Base-by-base conservation (phyloP, 495 filamentous ascomycete species). In the Xylaria scruposa region DNA sequence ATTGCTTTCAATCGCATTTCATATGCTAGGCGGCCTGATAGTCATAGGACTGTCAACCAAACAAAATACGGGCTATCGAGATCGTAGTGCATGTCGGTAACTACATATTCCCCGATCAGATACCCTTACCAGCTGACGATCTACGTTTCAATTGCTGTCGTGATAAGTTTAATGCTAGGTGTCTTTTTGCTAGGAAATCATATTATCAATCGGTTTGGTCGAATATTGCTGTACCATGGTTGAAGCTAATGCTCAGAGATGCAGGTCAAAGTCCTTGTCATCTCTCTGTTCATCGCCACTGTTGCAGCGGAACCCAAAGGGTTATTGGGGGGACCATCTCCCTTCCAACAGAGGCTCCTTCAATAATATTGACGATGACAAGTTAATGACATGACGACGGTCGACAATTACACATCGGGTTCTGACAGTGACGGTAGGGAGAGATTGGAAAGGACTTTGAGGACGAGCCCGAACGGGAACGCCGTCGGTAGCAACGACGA, bases 381-480 rank as follows among this genome's bases (percentile, higher is more conserved):
- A 40, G 36, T 61, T 36, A 7, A 33, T 19, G 19, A 21, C 7
- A n/a, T n/a, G n/a, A n/a, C n/a, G 58, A 19, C 10, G 15, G 2
- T 4, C 12, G 13, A 36, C 26, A 15, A 17, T 15, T 13, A 7
- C 49, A 12, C 24, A 12, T 1, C 24, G 54, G 19, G 54, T 7
- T n/a, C 29, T 59, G 8, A 59, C 29, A 3, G 21, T n/a, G 15
- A 59, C 13, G 12, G 49, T 4, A 61, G 36, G 31, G 7, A 36
- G 36, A 38, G 59, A 44, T 62, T 9, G 33, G 19, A n/a, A 62
- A 42, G 42, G 33, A 42, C 33, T 38, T 64, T 74, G 3, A 62
- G 33, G 44, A 62, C 36, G 44, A 42, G 6, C 59, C 59, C 8
- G 13, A 62, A 42, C 31, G 59, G 59, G 40, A 62, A 62, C 59